Conservation (phyloP, 495 filamentous ascomycete genomes). For the Aspergillus ellipticus region DNA sequence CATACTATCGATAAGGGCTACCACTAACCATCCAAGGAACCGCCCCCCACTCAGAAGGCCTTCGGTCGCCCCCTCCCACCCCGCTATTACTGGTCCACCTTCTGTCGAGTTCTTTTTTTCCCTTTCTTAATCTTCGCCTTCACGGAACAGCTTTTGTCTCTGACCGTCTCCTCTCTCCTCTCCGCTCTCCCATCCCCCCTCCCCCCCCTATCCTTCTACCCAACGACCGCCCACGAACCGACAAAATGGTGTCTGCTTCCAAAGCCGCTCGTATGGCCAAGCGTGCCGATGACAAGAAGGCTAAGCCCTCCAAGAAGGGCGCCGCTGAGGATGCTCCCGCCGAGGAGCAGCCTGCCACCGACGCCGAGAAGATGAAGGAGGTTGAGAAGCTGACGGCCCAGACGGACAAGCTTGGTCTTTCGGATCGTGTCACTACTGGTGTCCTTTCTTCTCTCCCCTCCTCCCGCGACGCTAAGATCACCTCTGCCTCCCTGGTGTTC, state of each 20-base stretch:
- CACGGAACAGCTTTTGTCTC: constrained; percentile 24
- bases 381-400: constrained; percentile 80
- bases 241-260: constrained; percentile 76
- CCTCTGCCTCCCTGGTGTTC: constrained; percentile 88
- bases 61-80: constrained; percentile 34
- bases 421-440: constrained; percentile 97
- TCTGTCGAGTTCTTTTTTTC: constrained; percentile 30
- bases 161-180: constrained; percentile 9
- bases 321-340: constrained; percentile 51
- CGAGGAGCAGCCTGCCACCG: constrained; percentile 65
- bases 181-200: constrained; percentile 7
- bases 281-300: constrained; percentile 68
- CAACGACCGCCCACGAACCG: constrained; percentile 13
- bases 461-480: constrained; percentile 94
- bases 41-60: constrained; percentile 28
- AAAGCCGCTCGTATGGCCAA: constrained; percentile 97
- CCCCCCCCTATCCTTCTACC: constrained; percentile 10
- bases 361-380: constrained; percentile 67
- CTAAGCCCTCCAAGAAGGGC: constrained; percentile 60
- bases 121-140: constrained; percentile 17
- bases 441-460: constrained; percentile 80
- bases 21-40: constrained; percentile 15
- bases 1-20: constrained; percentile 47
- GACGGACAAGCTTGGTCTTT: constrained; percentile 93
- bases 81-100: constrained; percentile 41